Percentiles rank a stretch among this genome's conserved stretches.
Conservation (phyloP, 768 basidiomycete species). For the Suillus subluteus region DNA sequence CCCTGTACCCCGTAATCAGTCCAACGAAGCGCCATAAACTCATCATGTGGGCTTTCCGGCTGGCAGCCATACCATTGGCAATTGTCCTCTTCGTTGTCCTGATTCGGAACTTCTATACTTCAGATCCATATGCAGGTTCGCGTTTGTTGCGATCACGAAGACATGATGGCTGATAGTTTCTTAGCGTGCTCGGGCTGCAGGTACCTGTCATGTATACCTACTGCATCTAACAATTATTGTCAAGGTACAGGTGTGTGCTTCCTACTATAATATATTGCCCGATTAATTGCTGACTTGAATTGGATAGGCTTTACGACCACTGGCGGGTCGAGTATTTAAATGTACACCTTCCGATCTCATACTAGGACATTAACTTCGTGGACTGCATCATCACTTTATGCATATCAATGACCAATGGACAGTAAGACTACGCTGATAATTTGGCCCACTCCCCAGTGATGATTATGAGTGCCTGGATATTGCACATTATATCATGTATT, state of each 20-base stretch:
- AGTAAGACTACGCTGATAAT: background rate
- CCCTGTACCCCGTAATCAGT: conserved; percentile 90
- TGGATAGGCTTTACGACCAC: conserved; percentile 32
- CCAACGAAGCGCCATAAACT: conserved; percentile 70
- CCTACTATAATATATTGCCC: background rate
- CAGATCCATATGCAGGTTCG: conserved; percentile 82
- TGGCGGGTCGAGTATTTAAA: conserved; percentile 33
- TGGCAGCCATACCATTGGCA: conserved; percentile 74
- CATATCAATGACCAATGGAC: conserved; percentile 13
- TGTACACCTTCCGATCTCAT: background rate
- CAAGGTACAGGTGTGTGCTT: conserved; percentile 43
- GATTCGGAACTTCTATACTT: conserved; percentile 87
- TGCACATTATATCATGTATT: background rate
- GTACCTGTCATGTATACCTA: conserved; percentile 90
- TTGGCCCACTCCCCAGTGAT: background rate
- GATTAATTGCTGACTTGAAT: conserved; percentile 11
- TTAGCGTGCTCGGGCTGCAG: conserved; percentile 86
- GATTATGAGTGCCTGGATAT: background rate
- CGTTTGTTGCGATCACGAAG: conserved; percentile 8
- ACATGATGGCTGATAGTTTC: conserved; percentile 6
- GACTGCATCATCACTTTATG: conserved; percentile 6
- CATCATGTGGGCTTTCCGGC: conserved; percentile 73
- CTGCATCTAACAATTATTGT: conserved; percentile 69
- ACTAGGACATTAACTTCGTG: conserved; percentile 1
- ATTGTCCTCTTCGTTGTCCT: conserved; percentile 84